Conservation (phyloP, 2,329 filamentous ascomycete species). For the Thermothelomyces thermophilus region DNA sequence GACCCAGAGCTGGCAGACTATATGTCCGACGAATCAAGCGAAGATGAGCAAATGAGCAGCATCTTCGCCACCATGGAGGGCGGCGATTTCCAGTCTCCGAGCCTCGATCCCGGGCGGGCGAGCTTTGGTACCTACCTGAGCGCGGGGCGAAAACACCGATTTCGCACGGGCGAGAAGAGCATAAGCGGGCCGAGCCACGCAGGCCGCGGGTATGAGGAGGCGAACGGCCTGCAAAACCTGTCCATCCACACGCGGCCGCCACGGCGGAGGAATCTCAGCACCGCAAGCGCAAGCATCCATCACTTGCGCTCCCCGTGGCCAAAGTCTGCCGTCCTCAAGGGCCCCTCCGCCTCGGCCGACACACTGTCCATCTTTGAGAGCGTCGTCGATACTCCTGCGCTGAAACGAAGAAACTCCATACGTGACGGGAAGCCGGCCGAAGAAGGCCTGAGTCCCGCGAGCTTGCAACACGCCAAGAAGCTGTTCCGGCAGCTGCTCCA, state of each 20-base stretch:
- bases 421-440: conserved; percentile 65
- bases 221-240: conserved; percentile 47
- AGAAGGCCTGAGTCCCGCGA: conserved; percentile 81
- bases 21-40: conserved; percentile 92
- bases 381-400: conserved; percentile 35
- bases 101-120: conserved; percentile 66
- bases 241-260: conserved; percentile 55
- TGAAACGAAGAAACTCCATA: conserved; percentile 78
- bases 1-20: conserved; percentile 93
- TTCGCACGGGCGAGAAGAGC: conserved; percentile 68
- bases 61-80: conserved; percentile 72
- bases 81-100: conserved; percentile 56
- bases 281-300: conserved; percentile 63
- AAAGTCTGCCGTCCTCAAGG: conserved; percentile 51
- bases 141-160: conserved; percentile 67
- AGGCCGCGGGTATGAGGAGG: conserved; percentile 63
- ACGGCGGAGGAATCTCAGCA: conserved; percentile 75
- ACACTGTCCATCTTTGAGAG: conserved; percentile 42
- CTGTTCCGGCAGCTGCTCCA: conserved; percentile 76
- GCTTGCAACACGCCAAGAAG: conserved; percentile 79
- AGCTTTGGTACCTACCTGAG: conserved; percentile 67
- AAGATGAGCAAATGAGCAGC: conserved; percentile 75
- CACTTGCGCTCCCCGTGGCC: conserved; percentile 68
- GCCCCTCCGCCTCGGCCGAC: conserved; percentile 47
- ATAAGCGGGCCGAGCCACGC: conserved; percentile 63